A percentile compares a stretch with the other conserved stretches of the same genome.
phyloP scores from a whole-genome alignment of 1,139 yeast species.

The Yamadazyma songkhlaensis region DNA sequence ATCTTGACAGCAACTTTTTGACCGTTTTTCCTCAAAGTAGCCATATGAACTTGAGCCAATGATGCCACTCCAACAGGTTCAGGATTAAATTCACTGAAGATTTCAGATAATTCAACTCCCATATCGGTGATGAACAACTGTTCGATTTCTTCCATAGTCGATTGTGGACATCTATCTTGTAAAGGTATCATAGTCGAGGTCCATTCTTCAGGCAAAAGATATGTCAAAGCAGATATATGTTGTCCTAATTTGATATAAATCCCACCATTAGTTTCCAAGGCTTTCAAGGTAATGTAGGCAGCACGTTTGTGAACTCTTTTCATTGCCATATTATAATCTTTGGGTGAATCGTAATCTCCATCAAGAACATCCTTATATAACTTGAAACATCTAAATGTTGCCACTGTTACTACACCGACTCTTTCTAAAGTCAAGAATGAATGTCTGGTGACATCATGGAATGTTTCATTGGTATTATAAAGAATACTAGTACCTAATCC shows the following conservation, averaged over 20 bases:
- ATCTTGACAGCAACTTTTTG: conserved; percentile 88
- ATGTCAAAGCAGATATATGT: conserved; percentile 88
- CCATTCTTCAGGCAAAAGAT: conserved; percentile 91
- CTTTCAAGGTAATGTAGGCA: conserved; percentile 74
- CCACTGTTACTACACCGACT: conserved; percentile 60
- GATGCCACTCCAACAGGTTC: conserved; percentile 94
- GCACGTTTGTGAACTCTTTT: conserved; percentile 63
- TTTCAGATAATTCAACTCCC: conserved; percentile 58
- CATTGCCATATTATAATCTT: conserved; percentile 55
- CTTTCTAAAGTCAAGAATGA: conserved; percentile 46
- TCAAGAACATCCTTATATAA: conserved; percentile 60
- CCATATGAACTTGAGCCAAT: conserved; percentile 91
- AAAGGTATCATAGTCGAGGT: conserved; percentile 90
- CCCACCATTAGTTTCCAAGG: conserved; percentile 86
- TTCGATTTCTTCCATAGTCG: conserved; percentile 66
- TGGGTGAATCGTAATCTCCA: conserved; percentile 40
- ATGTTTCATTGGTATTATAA: conserved; percentile 31
- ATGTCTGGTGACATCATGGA: conserved; percentile 26
- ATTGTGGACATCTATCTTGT: conserved; percentile 86
- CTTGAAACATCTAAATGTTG: conserved; percentile 61
- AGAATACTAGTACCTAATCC: conserved; percentile 29
- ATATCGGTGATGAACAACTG: conserved; percentile 67
- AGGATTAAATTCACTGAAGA: conserved; percentile 65
- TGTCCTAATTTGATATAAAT: conserved; percentile 93
- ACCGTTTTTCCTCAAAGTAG: conserved; percentile 56